Base-by-base conservation (phyloP, 2,329 filamentous ascomycete species). In the Exophiala oligosperma region DNA sequence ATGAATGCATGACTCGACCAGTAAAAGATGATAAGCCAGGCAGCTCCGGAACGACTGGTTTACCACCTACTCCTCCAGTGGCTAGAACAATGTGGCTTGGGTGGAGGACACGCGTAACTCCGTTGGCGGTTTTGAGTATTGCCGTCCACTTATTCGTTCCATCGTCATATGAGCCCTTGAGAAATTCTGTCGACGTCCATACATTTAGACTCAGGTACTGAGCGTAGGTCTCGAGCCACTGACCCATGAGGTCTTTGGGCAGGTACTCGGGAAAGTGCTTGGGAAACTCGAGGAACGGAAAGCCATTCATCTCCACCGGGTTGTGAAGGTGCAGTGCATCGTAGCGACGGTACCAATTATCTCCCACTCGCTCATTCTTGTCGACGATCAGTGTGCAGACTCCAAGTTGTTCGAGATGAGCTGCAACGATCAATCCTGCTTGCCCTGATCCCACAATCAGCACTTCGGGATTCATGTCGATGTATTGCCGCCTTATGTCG, bases 141-240 rank as follows among this genome's bases (percentile, higher is more conserved):
- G 26, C 26, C 7, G 26, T 28, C 26, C 26, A 28, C 26, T 28
- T 28, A 7, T 28, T 28, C 26, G 7, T 7, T 28, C 7, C 7
- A 7, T 28, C 26, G 26, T 28, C 26, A 7, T 28, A 28, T 4
- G 4, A 28, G 26, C 26, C 26, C 4, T 28, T 4, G 26, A 28
- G 26, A 7, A 28, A 28, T 28, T 28, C 26, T 7, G 26, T 28
- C 7, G 26, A 28, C 4, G 71, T 70, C 71, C 77, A 75, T 2
- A 80, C 69, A 57, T 80, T 79, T 41, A 81, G 70, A 38, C 78
- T 74, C 72, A 81, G 79, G 2, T 77, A 66, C 12, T 67, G 74
- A 2, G 74, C 75, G 53, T 81, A 81, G 1, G 72, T 70, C 52
- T 79, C 77, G 32, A 81, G 75, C 70, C 78, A 81, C 44, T 76